Base-by-base conservation (phyloP, 2,329 filamentous ascomycete species). In the Rhynchosporium graminicola region DNA sequence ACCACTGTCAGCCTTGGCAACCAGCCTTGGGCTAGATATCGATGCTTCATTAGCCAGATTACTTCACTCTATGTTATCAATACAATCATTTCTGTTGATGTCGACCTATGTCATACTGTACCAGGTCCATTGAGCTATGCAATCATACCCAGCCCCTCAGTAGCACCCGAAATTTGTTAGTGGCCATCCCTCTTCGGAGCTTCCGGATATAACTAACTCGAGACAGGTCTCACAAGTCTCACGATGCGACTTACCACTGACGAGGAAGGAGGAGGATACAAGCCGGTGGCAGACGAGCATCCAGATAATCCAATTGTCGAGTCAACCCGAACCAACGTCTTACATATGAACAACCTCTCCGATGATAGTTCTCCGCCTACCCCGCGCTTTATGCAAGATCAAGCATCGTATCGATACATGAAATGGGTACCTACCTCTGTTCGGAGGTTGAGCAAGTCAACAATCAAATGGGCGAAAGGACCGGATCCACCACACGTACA, bases 321-420 rank as follows among this genome's bases (percentile, higher is more conserved):
- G n/a, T 66, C 67, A 15, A 64, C 60, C 28, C 68, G 68, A 29
- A 70, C 65, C 4, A 60, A 62, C 28, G 57, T 70, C 9, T 47
- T 73, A 4, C 68, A 63, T 26, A 76, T 83, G 67, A 78, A 78
- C 51, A 76, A 82, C 66, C 74, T 84, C 67, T 80, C 70, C 43
- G 72, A 79, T 62, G 75, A 78, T 66, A 73, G 73, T 57, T 72
- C 72, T 42, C 75, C 78, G 42, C 80, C 82, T 7, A 83, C 82
- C n/a, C 85, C 84, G 61, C 82, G 83, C 62, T 87, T 87, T 71
- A 74, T 87, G 64, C 83, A 86, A 71, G 83, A 86, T 60, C 79
- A 84, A 65, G 75, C 74, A 33, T 66, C 76, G 2, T 80, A 77
- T 75, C 67, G 65, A 64, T 64, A 70, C 33, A 83, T 80, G 76